Base-by-base conservation (phyloP, 257 asterid species). In the Haberlea rhodopensis region DNA sequence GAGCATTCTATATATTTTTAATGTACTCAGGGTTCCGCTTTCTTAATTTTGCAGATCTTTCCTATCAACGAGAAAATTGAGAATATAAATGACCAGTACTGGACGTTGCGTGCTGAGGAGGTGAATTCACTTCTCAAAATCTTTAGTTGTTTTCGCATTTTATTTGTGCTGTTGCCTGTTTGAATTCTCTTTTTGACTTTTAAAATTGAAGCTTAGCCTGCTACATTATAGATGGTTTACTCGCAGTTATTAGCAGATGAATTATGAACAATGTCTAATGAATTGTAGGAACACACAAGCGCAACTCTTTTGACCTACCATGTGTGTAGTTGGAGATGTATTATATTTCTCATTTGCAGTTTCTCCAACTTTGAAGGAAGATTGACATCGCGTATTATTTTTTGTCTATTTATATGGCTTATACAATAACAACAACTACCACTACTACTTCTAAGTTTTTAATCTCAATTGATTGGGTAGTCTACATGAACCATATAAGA, bases 91-190 rank as follows among this genome's bases (percentile, higher is more conserved):
- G 95, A 88, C 73, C 96, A 91, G 59, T 88, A 88, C 78, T 91
- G 98, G 98, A 91, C 96, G 10, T 61, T 91, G 79, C 91, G 96
- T 62, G 95, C 96, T 27, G 98, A 91, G 79, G 98, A 91, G 95
- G 96, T 83, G 48, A 74, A 73, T 54, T 70, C 72, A 61, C 62
- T 64, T 73, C 40, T 40, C 76, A 55, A 68, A 26, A 21, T 53
- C 53, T 52, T 5, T 58, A 46, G 13, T 48, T 67, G 48, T 57
- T 67, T 66, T 26, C 37, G 37, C 55, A 2, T 18, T 66, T 64
- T n/a, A 51, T 45, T 7, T 43, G 3, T 55, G 28, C 34, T 26
- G 11, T 43, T 25, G 11, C 18, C 21, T 59, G 18, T 11, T 53
- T 40, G 10, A 5, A 13, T 8, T 8, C 46, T 37, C 10, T 37